phyloP scores from a whole-genome alignment of 176 grass and related monocot species.

The Cenchrus fungigraminus region DNA sequence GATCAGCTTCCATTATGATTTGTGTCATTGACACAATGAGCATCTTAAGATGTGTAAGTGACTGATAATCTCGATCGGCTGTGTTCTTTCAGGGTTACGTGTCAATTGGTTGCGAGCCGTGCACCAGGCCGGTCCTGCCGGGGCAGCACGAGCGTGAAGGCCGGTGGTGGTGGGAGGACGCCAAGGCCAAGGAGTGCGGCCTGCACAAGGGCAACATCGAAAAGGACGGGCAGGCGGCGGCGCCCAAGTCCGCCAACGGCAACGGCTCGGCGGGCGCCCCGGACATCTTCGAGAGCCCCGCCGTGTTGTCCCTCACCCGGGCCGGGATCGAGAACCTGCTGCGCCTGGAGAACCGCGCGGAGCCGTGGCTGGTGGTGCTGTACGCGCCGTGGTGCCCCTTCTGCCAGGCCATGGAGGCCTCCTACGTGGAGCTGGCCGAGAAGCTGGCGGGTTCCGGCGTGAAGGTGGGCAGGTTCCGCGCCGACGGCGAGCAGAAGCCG shows the following conservation, averaged over 20 bases:
- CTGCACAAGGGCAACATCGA: slow-evolving; percentile 96
- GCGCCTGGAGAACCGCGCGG: slow-evolving; percentile 54
- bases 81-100: slow-evolving; percentile 67
- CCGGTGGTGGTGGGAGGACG: slow-evolving; percentile 99
- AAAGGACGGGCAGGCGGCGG: slow-evolving; percentile 46
- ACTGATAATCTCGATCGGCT: not conserved
- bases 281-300: slow-evolving; percentile 80
- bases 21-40: not conserved
- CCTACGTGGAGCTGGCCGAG: slow-evolving; percentile 74
- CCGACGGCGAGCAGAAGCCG: slow-evolving; percentile 76
- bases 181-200: slow-evolving; percentile 94
- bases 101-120: slow-evolving; percentile 97
- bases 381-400: slow-evolving; percentile 88
- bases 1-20: not conserved
- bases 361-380: slow-evolving; percentile 85
- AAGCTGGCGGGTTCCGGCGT: slow-evolving; percentile 60
- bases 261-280: slow-evolving; percentile 48
- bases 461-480: slow-evolving; percentile 82
- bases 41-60: not conserved
- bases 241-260: slow-evolving; percentile 48
- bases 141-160: slow-evolving; percentile 96
- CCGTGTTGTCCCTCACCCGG: slow-evolving; percentile 67
- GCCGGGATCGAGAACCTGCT: slow-evolving; percentile 75
- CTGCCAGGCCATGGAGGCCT: slow-evolving; percentile 97
- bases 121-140: slow-evolving; percentile 89